Percentiles rank a stretch among this genome's conserved stretches.
Conservation (phyloP, 2,329 filamentous ascomycete genomes). For the Emergomyces africanus region DNA sequence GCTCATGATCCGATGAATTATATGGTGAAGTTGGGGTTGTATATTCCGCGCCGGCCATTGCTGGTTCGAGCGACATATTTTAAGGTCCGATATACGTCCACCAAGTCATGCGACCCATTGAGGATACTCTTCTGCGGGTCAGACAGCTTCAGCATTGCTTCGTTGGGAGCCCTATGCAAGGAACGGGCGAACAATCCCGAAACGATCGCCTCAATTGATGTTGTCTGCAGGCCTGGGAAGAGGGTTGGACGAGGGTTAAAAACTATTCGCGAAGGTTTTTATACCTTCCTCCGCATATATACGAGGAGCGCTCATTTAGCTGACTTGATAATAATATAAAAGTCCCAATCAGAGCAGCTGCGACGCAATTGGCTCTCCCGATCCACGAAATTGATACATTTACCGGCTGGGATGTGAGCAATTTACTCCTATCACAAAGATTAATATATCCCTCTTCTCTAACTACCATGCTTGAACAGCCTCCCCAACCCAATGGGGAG, state of each 20-base stretch:
- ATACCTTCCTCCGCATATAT: neutral
- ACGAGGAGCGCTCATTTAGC: neutral
- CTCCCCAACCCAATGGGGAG: constrained; percentile 36
- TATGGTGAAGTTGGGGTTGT: constrained; percentile 8
- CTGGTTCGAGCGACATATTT: constrained; percentile 5
- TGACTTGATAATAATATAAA: constrained; percentile 2
- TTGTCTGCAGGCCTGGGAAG: constrained; percentile 71
- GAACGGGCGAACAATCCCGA: constrained; percentile 42
- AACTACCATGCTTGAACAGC: constrained; percentile 26
- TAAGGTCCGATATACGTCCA: constrained; percentile 15
- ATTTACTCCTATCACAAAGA: neutral
- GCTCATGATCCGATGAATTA: neutral
- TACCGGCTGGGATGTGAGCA: constrained; percentile 59
- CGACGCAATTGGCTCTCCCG: constrained; percentile 49
- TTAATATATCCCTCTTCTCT: constrained; percentile 8
- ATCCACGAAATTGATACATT: constrained; percentile 73
- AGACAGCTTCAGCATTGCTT: constrained; percentile 74
- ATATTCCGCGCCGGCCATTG: constrained; percentile 14
- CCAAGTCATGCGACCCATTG: constrained; percentile 43
- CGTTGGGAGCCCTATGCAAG: constrained; percentile 54
- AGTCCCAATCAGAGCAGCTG: constrained; percentile 63
- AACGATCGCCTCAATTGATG: constrained; percentile 65
- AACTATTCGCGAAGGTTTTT: constrained; percentile 48
- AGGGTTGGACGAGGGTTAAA: constrained; percentile 63
- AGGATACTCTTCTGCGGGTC: constrained; percentile 90